phyloP scores from a whole-genome alignment of 2,329 filamentous ascomycete species.

The Trichoderma koningii region DNA sequence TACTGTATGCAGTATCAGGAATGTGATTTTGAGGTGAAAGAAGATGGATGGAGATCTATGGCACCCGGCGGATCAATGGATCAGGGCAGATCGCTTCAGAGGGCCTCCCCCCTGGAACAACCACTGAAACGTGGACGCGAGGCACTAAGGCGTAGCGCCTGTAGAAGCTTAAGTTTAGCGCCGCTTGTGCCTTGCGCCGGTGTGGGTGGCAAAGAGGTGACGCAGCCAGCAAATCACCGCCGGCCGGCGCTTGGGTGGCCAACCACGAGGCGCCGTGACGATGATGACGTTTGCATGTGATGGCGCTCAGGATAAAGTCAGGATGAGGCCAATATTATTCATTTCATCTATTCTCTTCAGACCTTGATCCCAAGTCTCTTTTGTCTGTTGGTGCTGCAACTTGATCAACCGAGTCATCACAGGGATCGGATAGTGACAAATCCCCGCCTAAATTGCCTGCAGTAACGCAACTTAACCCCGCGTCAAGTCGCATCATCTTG shows the following conservation, averaged over 20 bases:
- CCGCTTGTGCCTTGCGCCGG: constrained; percentile 15
- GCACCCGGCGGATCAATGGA: too few relatives aligned
- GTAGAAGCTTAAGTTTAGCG: constrained; percentile 7
- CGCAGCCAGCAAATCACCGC: constrained; percentile 14
- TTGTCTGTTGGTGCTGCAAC: background rate
- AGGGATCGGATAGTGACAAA: background rate
- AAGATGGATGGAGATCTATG: background rate
- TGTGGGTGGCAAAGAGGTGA: constrained; percentile 18
- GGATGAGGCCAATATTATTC: background rate
- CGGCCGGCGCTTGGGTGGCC: constrained; percentile 21
- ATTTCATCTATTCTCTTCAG: background rate
- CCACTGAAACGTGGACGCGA: too few relatives aligned
- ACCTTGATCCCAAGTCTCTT: background rate
- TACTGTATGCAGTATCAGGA: background rate
- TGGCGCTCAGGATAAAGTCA: background rate
- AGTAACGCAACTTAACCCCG: background rate
- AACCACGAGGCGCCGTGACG: constrained; percentile 25
- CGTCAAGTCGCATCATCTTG: background rate
- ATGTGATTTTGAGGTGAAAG: background rate
- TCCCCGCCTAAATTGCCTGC: background rate
- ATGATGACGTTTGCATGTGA: constrained; percentile 23
- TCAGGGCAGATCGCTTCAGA: too few relatives aligned
- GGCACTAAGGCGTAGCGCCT: background rate
- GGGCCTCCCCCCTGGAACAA: too few relatives aligned
- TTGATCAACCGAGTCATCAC: background rate